Conservation (phyloP, 108 stramenopile genomes). For the Cylindrotheca fusiformis region DNA sequence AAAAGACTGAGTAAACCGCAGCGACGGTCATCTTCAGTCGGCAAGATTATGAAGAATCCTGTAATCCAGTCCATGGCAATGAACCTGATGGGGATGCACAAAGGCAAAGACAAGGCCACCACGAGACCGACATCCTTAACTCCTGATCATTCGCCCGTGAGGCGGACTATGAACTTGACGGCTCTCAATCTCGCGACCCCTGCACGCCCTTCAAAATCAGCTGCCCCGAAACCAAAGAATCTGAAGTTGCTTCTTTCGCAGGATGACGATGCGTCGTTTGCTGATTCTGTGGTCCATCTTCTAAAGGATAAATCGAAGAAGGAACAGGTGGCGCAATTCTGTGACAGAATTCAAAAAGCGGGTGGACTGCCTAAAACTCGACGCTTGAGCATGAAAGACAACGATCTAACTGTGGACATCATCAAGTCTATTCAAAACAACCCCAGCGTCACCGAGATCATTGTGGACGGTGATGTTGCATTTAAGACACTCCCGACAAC, state of each 20-base stretch:
- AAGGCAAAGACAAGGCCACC: background rate
- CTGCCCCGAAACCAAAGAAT: background rate
- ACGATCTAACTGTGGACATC: conserved; percentile 25
- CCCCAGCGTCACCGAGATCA: conserved; percentile 17
- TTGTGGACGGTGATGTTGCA: conserved; percentile 11
- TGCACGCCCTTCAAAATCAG: background rate
- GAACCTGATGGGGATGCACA: background rate
- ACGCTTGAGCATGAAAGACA: conserved; percentile 30
- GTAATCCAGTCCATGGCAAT: background rate
- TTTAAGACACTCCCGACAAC: conserved; percentile 23
- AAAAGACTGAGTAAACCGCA: background rate
- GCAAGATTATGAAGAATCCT: background rate
- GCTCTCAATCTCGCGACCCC: background rate
- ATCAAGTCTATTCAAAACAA: conserved; percentile 30
- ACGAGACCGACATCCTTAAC: background rate
- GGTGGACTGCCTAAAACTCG: conserved; percentile 30
- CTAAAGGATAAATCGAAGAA: conserved; percentile 16
- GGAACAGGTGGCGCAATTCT: conserved; percentile 10
- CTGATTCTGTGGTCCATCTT: conserved; percentile 13
- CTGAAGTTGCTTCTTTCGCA: background rate
- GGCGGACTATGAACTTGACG: background rate
- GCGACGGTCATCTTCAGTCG: background rate
- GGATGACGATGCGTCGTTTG: background rate
- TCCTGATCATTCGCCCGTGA: no score
- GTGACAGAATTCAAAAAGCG: conserved; percentile 11